Conservation (phyloP, 2,329 filamentous ascomycete species). For the Fusarium oligoseptatum region DNA sequence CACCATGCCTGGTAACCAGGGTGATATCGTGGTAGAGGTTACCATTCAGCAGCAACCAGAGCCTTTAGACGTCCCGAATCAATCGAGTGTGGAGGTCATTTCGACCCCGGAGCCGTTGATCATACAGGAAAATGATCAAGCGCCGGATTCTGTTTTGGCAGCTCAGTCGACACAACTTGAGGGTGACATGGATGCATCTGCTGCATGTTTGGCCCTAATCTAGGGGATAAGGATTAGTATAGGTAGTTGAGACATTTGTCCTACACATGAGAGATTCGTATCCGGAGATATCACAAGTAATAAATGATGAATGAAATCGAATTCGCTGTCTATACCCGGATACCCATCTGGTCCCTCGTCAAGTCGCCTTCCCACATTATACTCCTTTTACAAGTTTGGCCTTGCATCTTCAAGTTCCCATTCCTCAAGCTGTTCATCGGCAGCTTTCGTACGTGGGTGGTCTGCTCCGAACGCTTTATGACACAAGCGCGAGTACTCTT, state of each 20-base stretch:
- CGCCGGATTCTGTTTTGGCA: background rate
- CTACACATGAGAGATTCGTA: background rate
- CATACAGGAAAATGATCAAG: conserved; percentile 7
- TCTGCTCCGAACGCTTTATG: background rate
- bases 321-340: background rate
- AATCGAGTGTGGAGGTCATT: background rate
- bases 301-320: background rate
- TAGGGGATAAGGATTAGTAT: background rate
- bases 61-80: background rate
- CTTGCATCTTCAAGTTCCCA: background rate
- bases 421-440: background rate
- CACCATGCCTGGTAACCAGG: background rate
- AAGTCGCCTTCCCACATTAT: background rate
- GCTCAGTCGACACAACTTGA: background rate
- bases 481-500: background rate
- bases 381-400: background rate
- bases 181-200: background rate
- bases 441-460: background rate
- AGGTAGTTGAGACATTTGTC: background rate
- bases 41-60: conserved; percentile 2
- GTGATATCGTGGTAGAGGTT: background rate
- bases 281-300: background rate
- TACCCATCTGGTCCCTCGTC: background rate
- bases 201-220: background rate
- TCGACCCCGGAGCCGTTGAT: background rate